phyloP scores from a whole-genome alignment of 495 filamentous ascomycete species.

The Trichoderma erinaceum region DNA sequence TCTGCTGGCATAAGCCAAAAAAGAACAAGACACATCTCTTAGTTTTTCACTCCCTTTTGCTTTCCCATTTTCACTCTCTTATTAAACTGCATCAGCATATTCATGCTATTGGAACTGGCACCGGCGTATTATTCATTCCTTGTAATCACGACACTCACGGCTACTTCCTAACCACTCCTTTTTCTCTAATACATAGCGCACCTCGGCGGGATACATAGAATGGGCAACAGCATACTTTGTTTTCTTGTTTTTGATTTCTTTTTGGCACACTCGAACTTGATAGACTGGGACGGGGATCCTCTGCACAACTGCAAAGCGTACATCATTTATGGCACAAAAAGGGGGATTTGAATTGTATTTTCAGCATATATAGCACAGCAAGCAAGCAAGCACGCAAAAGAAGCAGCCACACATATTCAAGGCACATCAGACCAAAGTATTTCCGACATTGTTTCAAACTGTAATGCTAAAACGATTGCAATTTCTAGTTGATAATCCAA shows the following conservation, averaged over 20 bases:
- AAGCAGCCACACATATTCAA: conserved; percentile 10
- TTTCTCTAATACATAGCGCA: neutral
- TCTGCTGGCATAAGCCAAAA: neutral
- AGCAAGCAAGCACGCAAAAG: conserved; percentile 21
- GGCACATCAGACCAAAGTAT: neutral
- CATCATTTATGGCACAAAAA: conserved; percentile 19
- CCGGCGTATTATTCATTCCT: neutral
- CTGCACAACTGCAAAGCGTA: neutral
- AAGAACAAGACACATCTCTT: neutral
- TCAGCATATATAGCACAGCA: conserved; percentile 12
- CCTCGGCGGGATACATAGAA: neutral
- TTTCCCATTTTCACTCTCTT: neutral
- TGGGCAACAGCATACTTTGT: neutral
- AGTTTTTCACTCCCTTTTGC: neutral
- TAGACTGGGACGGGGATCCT: neutral
- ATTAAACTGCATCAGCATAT: neutral
- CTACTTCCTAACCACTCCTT: conserved; percentile 2
- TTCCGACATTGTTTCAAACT: no score
- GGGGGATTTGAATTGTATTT: conserved; percentile 21
- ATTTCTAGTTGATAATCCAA: no score
- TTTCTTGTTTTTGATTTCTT: neutral
- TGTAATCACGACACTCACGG: neutral
- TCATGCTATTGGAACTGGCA: neutral
- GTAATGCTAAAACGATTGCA: no score
- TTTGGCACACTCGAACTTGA: neutral